Base-by-base conservation (phyloP, 108 stramenopile species). In the Pseudonitzschia pungens region DNA sequence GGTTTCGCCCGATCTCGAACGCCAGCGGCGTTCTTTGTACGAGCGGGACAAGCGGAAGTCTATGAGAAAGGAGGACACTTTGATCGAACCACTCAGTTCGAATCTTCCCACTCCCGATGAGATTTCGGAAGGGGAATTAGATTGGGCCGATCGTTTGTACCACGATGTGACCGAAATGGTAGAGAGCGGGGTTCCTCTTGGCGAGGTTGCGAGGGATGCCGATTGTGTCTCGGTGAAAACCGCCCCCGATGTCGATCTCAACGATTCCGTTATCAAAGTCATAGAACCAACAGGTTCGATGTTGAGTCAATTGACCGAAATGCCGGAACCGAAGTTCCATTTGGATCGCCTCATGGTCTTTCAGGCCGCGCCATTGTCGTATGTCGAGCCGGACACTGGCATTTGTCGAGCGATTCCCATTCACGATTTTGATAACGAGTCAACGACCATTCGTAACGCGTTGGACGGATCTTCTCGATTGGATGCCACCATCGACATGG, bases 71-170 rank as follows among this genome's bases (percentile, higher is more conserved):
- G 64, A 53, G 60, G 78, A 79, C 16, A 70, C 78, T 8, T 32
- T 79, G 14, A 63, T 63, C 9, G 78, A 79, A 57, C 78, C 78
- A 10, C 43, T 79, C 8, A 55, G 64, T 16, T 51, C 57, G 5
- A 12, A 53, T 5, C 41, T 79, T 8, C 69, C 73, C 12, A n/a
- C 48, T 24, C 65, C 70, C 18, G 73, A 73, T 33, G 78, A 79
- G 65, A 51, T 74, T 11, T 73, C 78, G 1, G 72, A 73, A 65
- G 42, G 56, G 6, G 69, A 72, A 10, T 65, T 79, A 60, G 78
- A 74, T 42, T 79, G 78, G 78, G 78, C 72, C 15, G 78, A 79
- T 36, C 68, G 69, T 8, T 51, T 79, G 9, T 79, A 68, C 59
- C 58, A 33, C n/a, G 60, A 62, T 40, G 60, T 40, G 20, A 62